Conservation (phyloP, 768 basidiomycete genomes). For the Lactifluus hygrophoroides region DNA sequence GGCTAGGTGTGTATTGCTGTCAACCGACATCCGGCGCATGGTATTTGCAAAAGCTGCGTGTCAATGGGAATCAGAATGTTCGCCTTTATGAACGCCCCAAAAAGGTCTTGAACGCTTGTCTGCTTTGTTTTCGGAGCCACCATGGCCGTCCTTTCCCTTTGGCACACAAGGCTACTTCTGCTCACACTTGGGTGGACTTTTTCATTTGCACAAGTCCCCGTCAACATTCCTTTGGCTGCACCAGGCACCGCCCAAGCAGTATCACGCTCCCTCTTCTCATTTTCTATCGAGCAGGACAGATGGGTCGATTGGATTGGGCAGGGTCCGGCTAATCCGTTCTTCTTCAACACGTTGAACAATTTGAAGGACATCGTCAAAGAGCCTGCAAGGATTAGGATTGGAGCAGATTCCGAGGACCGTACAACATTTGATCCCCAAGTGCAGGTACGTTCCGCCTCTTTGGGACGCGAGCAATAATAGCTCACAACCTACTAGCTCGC, state of each 20-base stretch:
- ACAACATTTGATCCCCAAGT: conserved; percentile 45
- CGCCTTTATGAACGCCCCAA: no score
- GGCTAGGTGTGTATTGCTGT: no score
- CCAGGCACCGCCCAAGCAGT: not conserved
- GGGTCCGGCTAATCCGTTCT: conserved; percentile 44
- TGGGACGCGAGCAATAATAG: not conserved
- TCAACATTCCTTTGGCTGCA: conserved; percentile 5
- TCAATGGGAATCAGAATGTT: no score
- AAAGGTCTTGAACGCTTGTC: not conserved
- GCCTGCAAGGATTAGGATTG: conserved; percentile 49
- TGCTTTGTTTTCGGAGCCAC: not conserved
- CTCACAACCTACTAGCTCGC: conserved; percentile 30
- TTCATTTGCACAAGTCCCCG: conserved; percentile 1
- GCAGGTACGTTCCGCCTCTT: conserved; percentile 28
- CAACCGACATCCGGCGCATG: no score
- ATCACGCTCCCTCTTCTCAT: conserved; percentile 36
- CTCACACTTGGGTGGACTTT: not conserved
- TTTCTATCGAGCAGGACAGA: conserved; percentile 64
- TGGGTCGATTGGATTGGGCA: conserved; percentile 63
- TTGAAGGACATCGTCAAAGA: conserved; percentile 42
- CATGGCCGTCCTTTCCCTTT: not conserved
- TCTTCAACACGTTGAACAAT: conserved; percentile 52
- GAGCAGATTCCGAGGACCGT: conserved; percentile 47
- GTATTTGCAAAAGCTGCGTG: no score
- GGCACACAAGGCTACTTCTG: not conserved